phyloP scores from a whole-genome alignment of 2,329 filamentous ascomycete species.

The Paraphaeosphaeria sporulosa region DNA sequence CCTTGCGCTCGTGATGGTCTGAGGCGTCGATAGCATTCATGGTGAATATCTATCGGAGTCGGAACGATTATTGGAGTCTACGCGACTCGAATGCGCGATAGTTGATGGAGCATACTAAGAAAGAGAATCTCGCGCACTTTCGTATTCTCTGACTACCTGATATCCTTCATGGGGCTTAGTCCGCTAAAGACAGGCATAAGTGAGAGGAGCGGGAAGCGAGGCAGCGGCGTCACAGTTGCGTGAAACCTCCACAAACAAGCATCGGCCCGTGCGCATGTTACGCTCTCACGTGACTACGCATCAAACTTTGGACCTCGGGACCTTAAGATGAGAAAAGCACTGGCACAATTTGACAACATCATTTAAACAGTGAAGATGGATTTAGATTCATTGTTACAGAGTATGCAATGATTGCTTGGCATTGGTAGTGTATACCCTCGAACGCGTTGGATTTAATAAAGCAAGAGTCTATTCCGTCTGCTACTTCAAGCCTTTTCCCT shows the following conservation, averaged over 20 bases:
- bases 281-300: constrained; percentile 15
- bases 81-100: not conserved
- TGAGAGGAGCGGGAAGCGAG: not conserved
- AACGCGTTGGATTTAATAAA: not conserved
- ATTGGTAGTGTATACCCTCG: not conserved
- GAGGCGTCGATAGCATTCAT: constrained; percentile 74
- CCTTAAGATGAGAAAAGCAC: not conserved
- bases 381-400: not conserved
- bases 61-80: not conserved
- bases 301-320: not conserved
- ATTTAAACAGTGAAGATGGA: not conserved
- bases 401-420: not conserved
- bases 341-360: too few species aligned
- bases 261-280: constrained; percentile 14
- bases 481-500: not conserved
- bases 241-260: constrained; percentile 7
- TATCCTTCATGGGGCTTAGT: not conserved
- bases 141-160: not conserved
- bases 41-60: constrained; percentile 2
- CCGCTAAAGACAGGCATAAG: not conserved
- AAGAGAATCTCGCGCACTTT: not conserved
- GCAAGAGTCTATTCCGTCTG: not conserved
- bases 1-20: constrained; percentile 52
- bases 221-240: not conserved
- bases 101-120: constrained; percentile 3